phyloP scores from a whole-genome alignment of 805 yeast species.

The Tetrapisispora namnaoensis region DNA sequence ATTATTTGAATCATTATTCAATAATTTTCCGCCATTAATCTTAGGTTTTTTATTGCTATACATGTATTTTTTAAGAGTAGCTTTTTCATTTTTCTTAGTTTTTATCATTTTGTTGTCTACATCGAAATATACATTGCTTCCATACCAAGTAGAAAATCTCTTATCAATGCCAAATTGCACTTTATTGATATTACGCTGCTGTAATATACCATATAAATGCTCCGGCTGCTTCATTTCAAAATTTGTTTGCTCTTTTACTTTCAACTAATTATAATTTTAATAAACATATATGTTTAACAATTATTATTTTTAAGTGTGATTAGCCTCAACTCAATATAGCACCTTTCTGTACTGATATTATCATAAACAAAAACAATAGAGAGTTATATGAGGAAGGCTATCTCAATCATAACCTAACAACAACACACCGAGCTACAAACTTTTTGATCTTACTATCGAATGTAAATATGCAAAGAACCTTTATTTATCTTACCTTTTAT shows the following conservation, averaged over 20 bases:
- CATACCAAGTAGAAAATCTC: constrained; percentile 78
- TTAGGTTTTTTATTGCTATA: background rate
- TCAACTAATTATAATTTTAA: background rate
- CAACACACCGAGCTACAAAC: too few species aligned
- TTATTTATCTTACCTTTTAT: background rate
- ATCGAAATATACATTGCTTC: constrained; percentile 68
- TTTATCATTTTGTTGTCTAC: constrained; percentile 1
- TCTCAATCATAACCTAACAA: too few species aligned
- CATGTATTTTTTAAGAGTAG: background rate
- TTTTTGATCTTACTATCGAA: too few species aligned
- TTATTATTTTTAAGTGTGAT: too few species aligned
- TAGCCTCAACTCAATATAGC: too few species aligned
- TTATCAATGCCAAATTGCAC: constrained; percentile 56
- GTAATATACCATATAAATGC: constrained; percentile 47
- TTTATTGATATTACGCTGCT: constrained; percentile 49
- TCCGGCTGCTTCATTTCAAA: constrained; percentile 24
- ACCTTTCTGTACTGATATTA: too few species aligned
- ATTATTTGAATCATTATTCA: background rate
- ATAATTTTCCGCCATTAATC: background rate
- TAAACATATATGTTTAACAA: background rate
- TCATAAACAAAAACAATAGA: too few species aligned
- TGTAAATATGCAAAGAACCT: background rate
- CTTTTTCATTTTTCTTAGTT: background rate
- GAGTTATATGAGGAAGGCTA: too few species aligned
- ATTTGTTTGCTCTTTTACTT: background rate